Evolutionary conservation across 2,329 filamentous ascomycete genomes (phyloP).

Genomic region (Phoma sp.): DNA sequence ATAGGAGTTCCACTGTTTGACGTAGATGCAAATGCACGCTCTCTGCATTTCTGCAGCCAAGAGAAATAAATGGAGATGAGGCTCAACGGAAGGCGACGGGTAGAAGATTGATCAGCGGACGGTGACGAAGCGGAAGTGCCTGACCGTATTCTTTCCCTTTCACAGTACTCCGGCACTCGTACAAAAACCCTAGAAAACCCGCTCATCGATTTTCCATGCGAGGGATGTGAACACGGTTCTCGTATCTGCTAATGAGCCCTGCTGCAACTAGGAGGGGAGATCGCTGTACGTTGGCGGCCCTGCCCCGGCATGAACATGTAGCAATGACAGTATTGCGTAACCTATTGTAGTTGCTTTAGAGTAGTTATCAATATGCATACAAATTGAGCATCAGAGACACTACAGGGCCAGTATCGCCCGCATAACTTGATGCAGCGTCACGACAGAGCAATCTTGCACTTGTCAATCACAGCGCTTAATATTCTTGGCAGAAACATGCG

Average conservation of each 20-base stretch:
- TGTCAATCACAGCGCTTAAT: neutral
- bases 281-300: neutral
- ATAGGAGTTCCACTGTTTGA: constrained; percentile 10
- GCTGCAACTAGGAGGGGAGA: neutral
- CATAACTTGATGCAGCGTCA: neutral
- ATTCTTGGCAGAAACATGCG: constrained; percentile 1
- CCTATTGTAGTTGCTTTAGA: no score
- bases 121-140: constrained; percentile 19
- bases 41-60: constrained; percentile 7
- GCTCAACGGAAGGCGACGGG: constrained; percentile 12
- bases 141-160: constrained; percentile 1
- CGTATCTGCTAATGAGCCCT: neutral
- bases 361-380: neutral
- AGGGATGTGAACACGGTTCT: neutral
- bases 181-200: neutral
- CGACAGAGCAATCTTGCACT: neutral
- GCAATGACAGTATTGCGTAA: neutral
- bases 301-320: neutral
- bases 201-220: neutral
- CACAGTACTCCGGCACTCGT: neutral
- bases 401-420: neutral
- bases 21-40: constrained; percentile 4
- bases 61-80: constrained; percentile 7
- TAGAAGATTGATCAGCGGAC: constrained; percentile 8
- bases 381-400: neutral